Percentiles rank a stretch among this genome's conserved stretches.
Conservation (phyloP, 106 monocot species). For the Dendrobium officinale region DNA sequence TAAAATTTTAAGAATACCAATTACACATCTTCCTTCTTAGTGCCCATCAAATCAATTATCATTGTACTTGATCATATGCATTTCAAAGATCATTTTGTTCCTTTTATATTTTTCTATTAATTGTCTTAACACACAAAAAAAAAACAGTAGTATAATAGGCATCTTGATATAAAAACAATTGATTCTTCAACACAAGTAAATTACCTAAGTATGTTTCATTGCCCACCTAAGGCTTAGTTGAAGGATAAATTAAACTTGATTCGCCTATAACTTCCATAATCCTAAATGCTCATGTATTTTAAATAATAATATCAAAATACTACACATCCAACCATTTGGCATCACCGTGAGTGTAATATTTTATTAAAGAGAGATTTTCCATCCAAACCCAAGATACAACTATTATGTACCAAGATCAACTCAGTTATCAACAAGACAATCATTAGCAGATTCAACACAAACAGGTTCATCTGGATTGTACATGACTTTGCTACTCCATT, state of each 20-base stretch:
- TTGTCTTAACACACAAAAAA: neutral
- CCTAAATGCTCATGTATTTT: neutral
- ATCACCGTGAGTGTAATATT: neutral
- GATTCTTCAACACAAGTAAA: neutral
- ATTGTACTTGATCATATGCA: neutral
- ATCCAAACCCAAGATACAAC: neutral
- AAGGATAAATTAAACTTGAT: neutral
- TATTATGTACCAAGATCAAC: neutral
- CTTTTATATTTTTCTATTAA: neutral
- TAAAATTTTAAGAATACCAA: neutral
- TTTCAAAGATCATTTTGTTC: neutral
- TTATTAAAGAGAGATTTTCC: neutral
- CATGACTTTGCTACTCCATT: neutral
- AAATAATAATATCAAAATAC: neutral
- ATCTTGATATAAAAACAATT: neutral
- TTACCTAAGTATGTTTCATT: neutral
- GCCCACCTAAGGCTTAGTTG: neutral
- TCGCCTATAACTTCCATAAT: neutral
- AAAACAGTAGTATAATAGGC: neutral
- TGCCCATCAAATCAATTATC: neutral
- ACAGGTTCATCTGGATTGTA: neutral
- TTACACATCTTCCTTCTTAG: neutral
- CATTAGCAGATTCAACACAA: neutral
- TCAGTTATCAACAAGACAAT: neutral
- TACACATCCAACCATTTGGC: neutral